Conservation (phyloP, 208 protist genomes). For the Blastocrithidia nonstop region DNA sequence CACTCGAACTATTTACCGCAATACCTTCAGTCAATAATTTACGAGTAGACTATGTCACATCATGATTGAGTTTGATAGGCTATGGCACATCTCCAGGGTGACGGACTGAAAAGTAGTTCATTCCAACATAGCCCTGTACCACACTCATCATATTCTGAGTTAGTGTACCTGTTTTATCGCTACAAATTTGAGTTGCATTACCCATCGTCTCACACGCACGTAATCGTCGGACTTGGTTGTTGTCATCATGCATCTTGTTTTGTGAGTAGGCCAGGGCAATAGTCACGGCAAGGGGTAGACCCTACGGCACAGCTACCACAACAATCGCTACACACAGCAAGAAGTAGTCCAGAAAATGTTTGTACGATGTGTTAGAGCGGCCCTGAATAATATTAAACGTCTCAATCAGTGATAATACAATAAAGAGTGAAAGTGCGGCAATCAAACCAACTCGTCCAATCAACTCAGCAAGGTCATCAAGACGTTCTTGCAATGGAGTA, state of each 20-base stretch:
- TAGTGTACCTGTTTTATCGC: constrained; percentile 98
- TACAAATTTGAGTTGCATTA: constrained; percentile 93
- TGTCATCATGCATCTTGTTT: constrained; percentile 97
- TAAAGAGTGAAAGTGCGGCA: constrained; percentile 56
- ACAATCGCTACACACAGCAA: constrained; percentile 92
- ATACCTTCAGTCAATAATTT: constrained; percentile 25
- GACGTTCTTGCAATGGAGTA: constrained; percentile 91
- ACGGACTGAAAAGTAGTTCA: constrained; percentile 24
- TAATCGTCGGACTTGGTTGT: constrained; percentile 96
- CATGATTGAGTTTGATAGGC: constrained; percentile 10
- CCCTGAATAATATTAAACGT: constrained; percentile 16
- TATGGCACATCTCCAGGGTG: constrained; percentile 37
- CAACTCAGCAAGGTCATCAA: constrained; percentile 73
- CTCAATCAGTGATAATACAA: constrained; percentile 30
- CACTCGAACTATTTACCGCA: constrained; percentile 62
- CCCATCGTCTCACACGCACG: constrained; percentile 97
- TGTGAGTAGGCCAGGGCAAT: constrained; percentile 97
- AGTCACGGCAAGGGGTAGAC: constrained; percentile 93
- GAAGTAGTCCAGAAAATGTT: constrained; percentile 64
- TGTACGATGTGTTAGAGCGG: constrained; percentile 7
- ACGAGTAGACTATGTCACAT: constrained; percentile 3
- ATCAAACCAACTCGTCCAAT: constrained; percentile 84
- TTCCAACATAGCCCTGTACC: constrained; percentile 65
- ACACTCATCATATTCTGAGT: constrained; percentile 97
- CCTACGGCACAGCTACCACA: constrained; percentile 96